phyloP scores from a whole-genome alignment of 371 early-diverging fungal genomes.

The Rhizoclosmatium hyalinum region DNA sequence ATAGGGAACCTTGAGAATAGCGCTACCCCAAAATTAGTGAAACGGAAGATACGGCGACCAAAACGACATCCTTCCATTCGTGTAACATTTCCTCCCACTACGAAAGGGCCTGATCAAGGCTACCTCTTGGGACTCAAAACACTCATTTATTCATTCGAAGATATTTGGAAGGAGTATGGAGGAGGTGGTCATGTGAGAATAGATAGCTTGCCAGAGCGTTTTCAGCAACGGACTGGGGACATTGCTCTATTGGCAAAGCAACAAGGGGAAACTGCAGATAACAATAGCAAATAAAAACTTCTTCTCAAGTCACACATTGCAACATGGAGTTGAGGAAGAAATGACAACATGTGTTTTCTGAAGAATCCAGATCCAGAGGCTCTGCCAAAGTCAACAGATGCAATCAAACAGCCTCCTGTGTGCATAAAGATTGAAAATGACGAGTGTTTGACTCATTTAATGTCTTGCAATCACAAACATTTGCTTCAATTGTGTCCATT shows the following conservation, averaged over 20 bases:
- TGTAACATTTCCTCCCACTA: conserved; percentile 71
- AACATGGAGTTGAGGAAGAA: too few relatives aligned
- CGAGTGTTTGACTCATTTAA: too few relatives aligned
- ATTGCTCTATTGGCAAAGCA: conserved; percentile 28
- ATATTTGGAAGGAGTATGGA: conserved; percentile 31
- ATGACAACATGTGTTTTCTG: too few relatives aligned
- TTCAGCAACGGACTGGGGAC: conserved; percentile 26
- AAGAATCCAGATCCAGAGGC: too few relatives aligned
- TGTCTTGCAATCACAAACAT: too few relatives aligned
- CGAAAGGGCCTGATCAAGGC: conserved; percentile 73
- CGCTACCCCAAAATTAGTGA: conserved; percentile 1
- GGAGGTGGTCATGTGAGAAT: conserved; percentile 28
- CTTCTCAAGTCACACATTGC: too few relatives aligned
- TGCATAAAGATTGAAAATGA: too few relatives aligned
- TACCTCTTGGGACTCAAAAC: conserved; percentile 76
- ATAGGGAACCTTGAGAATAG: not conserved
- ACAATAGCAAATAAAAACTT: too few relatives aligned
- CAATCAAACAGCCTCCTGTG: too few relatives aligned
- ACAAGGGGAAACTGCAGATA: not conserved
- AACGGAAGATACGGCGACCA: not conserved
- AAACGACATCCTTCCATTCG: conserved; percentile 14
- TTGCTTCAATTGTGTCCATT: too few relatives aligned
- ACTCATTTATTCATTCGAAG: conserved; percentile 70
- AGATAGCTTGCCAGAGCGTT: conserved; percentile 18
- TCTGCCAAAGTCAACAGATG: too few relatives aligned